These are phyloP conservation scores for Tetrahymena thermophila DNA, from an alignment of 73 alveolate species.

Conservation along the genomic window DNA sequence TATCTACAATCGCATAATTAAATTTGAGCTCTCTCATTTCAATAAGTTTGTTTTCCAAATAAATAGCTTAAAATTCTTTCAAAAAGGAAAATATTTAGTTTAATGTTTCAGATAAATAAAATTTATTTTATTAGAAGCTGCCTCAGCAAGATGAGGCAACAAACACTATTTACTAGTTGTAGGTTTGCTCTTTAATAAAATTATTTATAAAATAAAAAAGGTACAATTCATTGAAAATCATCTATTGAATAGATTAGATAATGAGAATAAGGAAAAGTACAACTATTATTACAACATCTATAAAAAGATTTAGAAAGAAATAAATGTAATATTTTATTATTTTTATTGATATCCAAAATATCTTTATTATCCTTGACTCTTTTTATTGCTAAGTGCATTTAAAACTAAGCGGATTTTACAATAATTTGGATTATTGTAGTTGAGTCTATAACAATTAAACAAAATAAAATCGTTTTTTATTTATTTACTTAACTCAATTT, in stretches of 20 bases:
- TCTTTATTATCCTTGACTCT: background rate
- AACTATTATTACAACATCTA: background rate
- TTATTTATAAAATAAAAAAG: background rate
- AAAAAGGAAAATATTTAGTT: background rate
- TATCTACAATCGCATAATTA: too few species aligned
- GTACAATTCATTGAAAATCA: background rate
- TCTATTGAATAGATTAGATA: background rate
- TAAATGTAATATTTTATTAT: background rate
- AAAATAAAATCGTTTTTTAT: too few species aligned
- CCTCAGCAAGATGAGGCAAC: background rate
- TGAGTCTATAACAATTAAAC: background rate
- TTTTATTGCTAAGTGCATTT: too few species aligned
- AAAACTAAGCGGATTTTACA: too few species aligned
- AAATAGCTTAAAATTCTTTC: too few species aligned
- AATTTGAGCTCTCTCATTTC: background rate
- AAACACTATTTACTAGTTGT: background rate
- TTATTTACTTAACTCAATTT: too few species aligned
- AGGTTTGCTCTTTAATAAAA: background rate
- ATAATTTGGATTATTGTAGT: too few species aligned
- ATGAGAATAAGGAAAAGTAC: background rate
- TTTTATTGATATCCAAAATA: background rate
- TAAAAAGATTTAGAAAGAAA: background rate
- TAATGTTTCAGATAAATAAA: too few species aligned
- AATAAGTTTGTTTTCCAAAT: too few species aligned
- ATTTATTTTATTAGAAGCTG: background rate